These are phyloP conservation scores for Chalciporus piperatus DNA, from an alignment of 768 basidiomycete species.

Conservation along the genomic window DNA sequence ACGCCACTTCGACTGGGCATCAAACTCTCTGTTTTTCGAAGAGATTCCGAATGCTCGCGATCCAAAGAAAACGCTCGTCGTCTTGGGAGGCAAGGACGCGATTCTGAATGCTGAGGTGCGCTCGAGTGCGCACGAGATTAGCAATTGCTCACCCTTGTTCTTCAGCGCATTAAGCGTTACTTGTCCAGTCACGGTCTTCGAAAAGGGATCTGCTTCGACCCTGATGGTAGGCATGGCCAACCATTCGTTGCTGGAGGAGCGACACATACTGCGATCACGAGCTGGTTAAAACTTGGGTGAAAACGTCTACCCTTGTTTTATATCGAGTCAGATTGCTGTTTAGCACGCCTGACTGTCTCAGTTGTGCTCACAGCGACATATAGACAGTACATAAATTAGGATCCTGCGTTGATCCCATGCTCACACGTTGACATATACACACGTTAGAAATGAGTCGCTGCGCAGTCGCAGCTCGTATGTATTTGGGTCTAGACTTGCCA, in stretches of 20 bases:
- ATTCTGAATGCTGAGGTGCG: conserved; percentile 73
- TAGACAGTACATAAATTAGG: not conserved
- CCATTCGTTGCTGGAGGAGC: conserved; percentile 51
- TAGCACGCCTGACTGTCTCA: not conserved
- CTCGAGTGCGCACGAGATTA: not conserved
- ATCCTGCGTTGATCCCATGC: not conserved
- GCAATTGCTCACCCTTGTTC: not conserved
- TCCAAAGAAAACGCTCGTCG: conserved; percentile 61
- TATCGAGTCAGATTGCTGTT: too few species aligned
- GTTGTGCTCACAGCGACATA: not conserved
- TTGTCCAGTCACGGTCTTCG: conserved; percentile 71
- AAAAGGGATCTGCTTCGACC: conserved; percentile 64
- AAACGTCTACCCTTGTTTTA: not conserved
- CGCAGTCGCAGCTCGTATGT: too few species aligned
- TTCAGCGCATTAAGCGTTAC: conserved; percentile 69
- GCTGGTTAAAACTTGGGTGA: conserved; percentile 50
- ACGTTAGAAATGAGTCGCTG: too few species aligned
- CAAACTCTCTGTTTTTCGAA: conserved; percentile 88
- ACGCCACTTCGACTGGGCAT: conserved; percentile 80
- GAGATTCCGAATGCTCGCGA: conserved; percentile 81
- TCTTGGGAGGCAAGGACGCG: conserved; percentile 80
- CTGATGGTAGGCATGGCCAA: conserved; percentile 60
- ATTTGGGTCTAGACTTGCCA: too few species aligned
- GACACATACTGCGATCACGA: conserved; percentile 55
- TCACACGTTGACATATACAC: not conserved